Percentiles rank a stretch among this genome's conserved stretches.
Evolutionary conservation across 192 early-diverging fungal genomes (phyloP).

Genomic region (Geranomyces variabilis): DNA sequence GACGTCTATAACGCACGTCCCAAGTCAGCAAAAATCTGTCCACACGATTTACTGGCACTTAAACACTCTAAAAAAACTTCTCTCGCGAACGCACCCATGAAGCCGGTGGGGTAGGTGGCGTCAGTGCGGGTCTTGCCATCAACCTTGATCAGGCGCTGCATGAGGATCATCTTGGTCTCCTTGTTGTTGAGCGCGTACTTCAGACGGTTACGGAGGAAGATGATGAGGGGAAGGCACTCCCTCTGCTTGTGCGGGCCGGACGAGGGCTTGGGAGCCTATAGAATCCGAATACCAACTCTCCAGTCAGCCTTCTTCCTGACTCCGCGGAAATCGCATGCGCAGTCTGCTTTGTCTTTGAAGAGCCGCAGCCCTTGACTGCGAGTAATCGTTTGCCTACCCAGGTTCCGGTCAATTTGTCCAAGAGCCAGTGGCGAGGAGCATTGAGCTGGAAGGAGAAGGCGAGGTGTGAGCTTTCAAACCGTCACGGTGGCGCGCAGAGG

Average conservation of each 20-base stretch:
- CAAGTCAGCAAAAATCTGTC: conserved; percentile 18
- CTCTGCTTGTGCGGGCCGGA: conserved; percentile 99
- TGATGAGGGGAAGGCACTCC: conserved; percentile 96
- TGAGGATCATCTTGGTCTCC: conserved; percentile 94
- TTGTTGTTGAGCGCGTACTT: conserved; percentile 98
- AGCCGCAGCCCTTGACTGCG: not conserved
- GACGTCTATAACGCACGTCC: conserved; percentile 62
- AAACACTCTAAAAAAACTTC: not conserved
- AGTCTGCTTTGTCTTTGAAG: not conserved
- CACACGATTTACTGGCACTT: conserved; percentile 18
- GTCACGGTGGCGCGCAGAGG: not conserved
- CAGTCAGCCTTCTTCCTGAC: not conserved
- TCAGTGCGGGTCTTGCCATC: conserved; percentile 99
- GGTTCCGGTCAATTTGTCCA: conserved; percentile 99
- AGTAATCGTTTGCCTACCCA: conserved; percentile 56
- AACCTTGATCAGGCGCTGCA: conserved; percentile 99
- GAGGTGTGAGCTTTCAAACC: not conserved
- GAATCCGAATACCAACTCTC: not conserved
- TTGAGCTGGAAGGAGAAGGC: conserved; percentile 54
- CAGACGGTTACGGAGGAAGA: conserved; percentile 99
- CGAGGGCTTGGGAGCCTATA: conserved; percentile 86
- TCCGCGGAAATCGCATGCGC: not conserved
- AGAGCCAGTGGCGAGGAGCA: conserved; percentile 99
- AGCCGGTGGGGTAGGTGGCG: conserved; percentile 93
- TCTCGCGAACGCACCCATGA: conserved; percentile 78